Evolutionary conservation across 31 red algal genomes (phyloP), one percentile per base, ranked within the genome.

Genomic region (Porphyra umbilicalis): DNA sequence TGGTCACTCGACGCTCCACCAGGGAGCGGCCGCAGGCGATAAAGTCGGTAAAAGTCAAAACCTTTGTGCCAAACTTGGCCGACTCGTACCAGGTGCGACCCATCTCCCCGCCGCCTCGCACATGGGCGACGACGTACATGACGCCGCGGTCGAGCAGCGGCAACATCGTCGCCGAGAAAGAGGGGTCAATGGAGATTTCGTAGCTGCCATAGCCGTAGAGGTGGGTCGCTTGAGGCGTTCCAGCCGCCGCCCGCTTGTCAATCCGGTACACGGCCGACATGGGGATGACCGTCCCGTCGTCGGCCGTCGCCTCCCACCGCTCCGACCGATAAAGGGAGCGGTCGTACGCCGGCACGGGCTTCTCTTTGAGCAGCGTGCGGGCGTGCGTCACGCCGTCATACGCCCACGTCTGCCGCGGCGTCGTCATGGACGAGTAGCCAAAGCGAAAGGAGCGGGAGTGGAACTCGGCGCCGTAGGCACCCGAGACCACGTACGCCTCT

Each of bases 141-240:
- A 94, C 85, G 33, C 92, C 95, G 30, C 95, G 83, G 57, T 98
- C 89, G 37, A 98, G 84, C 76, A 98, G 76, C 9, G 86, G 86
- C 32, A 92, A 85, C n/a, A 85, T 14, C 34, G 79, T 90, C 77
- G 85, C 81, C 46, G 80, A 78, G 38, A 94, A 98, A 42, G 78
- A 87, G 8, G 95, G 92, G 76, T 91, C 92, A 67, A 94, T 94
- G 3, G 90, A 92, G 33, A 90, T 83, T 80, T 94, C 92, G 78
- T 94, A 98, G 0, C 88, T 88, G 35, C 95, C 95, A 80, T 98
- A 98, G 15, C 95, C 95, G 44, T 98, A 96, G 75, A 96, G 33
- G 35, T 44, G 77, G 30, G 88, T 75, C 33, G 87, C 85, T n/a
- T 86, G 81, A 5, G 67, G 84, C 39, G 32, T 88, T 34, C 79